Conservation (phyloP, 1,284 basidiomycete genomes). For the Lentinula novae-zelandiae region DNA sequence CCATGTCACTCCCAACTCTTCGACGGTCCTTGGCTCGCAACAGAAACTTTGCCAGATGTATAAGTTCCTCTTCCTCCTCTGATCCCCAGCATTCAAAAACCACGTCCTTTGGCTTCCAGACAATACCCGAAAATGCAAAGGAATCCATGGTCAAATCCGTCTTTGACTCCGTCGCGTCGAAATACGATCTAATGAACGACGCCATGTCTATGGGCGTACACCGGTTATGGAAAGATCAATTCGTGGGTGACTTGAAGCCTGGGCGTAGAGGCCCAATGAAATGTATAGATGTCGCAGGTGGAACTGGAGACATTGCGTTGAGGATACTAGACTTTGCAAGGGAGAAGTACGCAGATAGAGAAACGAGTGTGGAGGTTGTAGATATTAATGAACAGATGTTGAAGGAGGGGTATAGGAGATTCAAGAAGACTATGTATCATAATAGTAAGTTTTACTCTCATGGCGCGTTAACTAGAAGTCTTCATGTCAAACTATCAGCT, state of each 20-base stretch:
- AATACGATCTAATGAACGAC: conserved; percentile 99
- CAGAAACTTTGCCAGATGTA: conserved; percentile 7
- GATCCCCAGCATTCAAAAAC: conserved; percentile 33
- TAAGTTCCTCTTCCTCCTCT: conserved; percentile 7
- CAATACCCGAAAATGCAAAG: conserved; percentile 77
- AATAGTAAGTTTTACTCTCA: conserved; percentile 63
- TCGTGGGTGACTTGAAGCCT: conserved; percentile 80
- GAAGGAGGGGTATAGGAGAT: conserved; percentile 85
- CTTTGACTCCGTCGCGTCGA: conserved; percentile 94
- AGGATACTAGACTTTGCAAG: conserved; percentile 91
- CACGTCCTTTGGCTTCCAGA: conserved; percentile 92
- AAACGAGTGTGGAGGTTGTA: conserved; percentile 87
- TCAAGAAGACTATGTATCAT: conserved; percentile 96
- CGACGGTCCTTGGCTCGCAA: background rate
- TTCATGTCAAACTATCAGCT: conserved; percentile 41
- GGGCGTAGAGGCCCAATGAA: conserved; percentile 66
- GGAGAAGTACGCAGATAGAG: conserved; percentile 84
- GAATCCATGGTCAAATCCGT: conserved; percentile 83
- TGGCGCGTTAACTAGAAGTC: conserved; percentile 13
- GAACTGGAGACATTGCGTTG: conserved; percentile 97
- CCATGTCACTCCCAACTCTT: conserved; percentile 1
- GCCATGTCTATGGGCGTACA: conserved; percentile 97
- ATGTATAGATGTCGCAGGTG: conserved; percentile 96
- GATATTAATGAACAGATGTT: conserved; percentile 98
- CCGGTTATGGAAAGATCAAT: conserved; percentile 95